Evolutionary conservation across 257 asterid genomes (phyloP), one percentile per base, ranked within the genome.

Genomic region (Rauvolfia tetraphylla): DNA sequence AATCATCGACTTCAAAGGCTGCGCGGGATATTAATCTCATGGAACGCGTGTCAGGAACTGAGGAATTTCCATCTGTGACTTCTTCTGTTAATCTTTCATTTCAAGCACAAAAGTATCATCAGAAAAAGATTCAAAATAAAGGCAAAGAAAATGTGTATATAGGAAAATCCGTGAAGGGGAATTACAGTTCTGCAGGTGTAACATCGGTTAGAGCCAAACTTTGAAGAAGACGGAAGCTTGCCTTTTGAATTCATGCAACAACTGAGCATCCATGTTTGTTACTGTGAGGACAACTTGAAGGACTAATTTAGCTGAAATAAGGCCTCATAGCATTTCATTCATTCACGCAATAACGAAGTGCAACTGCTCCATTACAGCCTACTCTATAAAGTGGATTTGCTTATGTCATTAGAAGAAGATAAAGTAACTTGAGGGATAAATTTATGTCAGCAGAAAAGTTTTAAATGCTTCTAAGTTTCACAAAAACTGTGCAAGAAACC

Each of bases 1-100:
- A 93, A 79, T 93, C 97, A 79, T 91, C 98, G 18, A 93, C 96
- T 79, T 93, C 98, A 46, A 93, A 93, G 39, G 98, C 97, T 13
- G 97, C 98, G n/a, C 89, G 91, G 8, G 97, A 87, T 78, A 93
- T 87, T 17, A 86, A 72, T 68, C 93, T 83, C 96, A 93, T 86
- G 53, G 89, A 85, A 39, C 85, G 84, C 29, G 81, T 83, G 76
- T 91, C 90, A 39, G 92, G 82, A 58, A 84, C 87, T 42, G 86
- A 68, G 68, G 88, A 85, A 79, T 90, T 94, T 75, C 91, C 96
- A 73, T 80, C 84, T 44, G 90, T 91, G 39, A 86, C 88, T 67
- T 91, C 98, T 73, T 93, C 98, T 44, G 95, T 84, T 87, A 88
- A 85, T 83, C 98, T 93, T 84, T 69, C 48, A 36, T 2, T 20